Evolutionary conservation across 768 basidiomycete species (phyloP), one percentile per base, ranked within the genome.

Genomic region (Xerocomus brunneocitrinus): DNA sequence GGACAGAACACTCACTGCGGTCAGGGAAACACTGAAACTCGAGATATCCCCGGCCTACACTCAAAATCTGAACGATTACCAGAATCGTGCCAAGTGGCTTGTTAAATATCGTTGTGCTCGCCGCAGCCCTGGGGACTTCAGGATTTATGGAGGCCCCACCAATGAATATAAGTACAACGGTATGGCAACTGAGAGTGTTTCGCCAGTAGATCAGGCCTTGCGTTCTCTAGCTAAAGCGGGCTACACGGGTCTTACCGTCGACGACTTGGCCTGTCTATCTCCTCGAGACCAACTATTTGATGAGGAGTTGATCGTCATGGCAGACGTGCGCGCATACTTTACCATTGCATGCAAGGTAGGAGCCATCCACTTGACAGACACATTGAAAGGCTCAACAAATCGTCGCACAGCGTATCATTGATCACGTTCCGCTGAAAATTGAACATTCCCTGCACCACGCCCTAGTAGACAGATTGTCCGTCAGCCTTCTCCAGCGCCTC

Each of bases 271-370:
- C 24, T 59, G 62, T 35, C 54, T 75, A 13, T 28, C 31, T n/a
- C 58, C 64, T 38, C 42, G 45, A 24, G 64, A 72, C 52, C 19
- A 34, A 14, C 9, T 4, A 8, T 75, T 65, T 54, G 67, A 72
- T 36, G 73, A 77, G 16, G 83, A 81, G 47, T 51, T 83, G 16
- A 55, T 60, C 3, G 73, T 83, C 7, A 80, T 81, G 77, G 78
- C 82, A 0, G 76, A 77, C 16, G 78, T 82, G 0, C 73, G 75
- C 0, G 82, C 80, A 5, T 85, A 81, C 55, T 83, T 79, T 61
- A 74, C 79, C 36, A 72, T 83, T 0, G 75, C 82, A 5, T 76
- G 73, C 67, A 79, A 80, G 72, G 82, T 80, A 54, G 19, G 67
- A 0, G 9, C 24, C 51, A 43, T 12, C n/a, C 3, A n/a, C 3